Percentiles rank a stretch among this genome's conserved stretches.
These are phyloP conservation scores for Phylloporus sp. DNA, from an alignment of 768 basidiomycete genomes.

Conservation along the genomic window DNA sequence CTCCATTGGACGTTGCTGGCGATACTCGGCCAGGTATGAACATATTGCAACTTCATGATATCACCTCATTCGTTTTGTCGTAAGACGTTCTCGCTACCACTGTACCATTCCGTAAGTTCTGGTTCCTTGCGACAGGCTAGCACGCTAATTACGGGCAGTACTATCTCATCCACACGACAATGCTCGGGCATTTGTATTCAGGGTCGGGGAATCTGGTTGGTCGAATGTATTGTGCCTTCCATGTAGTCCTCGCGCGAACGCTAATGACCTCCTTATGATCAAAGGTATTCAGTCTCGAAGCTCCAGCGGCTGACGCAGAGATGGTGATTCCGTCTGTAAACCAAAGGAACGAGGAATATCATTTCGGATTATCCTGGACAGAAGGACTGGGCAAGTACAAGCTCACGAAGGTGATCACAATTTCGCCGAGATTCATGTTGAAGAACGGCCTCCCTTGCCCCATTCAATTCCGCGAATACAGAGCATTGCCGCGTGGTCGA, in stretches of 20 bases:
- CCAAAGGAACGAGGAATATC: constrained; percentile 62
- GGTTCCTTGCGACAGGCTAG: constrained; percentile 1
- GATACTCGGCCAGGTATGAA: constrained; percentile 55
- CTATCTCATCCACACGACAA: constrained; percentile 77
- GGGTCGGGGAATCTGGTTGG: constrained; percentile 79
- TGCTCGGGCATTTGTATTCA: constrained; percentile 80
- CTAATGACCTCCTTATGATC: constrained; percentile 8
- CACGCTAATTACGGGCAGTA: constrained; percentile 45
- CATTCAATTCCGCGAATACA: constrained; percentile 83
- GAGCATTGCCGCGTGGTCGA: constrained; percentile 58
- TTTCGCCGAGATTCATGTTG: constrained; percentile 86
- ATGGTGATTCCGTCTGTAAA: constrained; percentile 62
- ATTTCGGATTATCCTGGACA: constrained; percentile 85
- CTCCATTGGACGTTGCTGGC: constrained; percentile 80
- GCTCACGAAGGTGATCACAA: constrained; percentile 86
- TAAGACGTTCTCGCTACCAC: constrained; percentile 48
- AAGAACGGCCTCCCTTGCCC: constrained; percentile 70
- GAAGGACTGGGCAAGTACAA: constrained; percentile 98
- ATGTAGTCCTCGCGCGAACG: neutral
- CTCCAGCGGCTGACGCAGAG: constrained; percentile 85
- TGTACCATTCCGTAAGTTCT: constrained; percentile 73
- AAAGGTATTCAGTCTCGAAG: constrained; percentile 84
- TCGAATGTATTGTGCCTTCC: constrained; percentile 56
- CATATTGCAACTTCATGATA: constrained; percentile 11
- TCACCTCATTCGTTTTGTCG: constrained; percentile 6